phyloP scores from a whole-genome alignment of 1,139 yeast genomes.

The Blastobotrys indianensis region DNA sequence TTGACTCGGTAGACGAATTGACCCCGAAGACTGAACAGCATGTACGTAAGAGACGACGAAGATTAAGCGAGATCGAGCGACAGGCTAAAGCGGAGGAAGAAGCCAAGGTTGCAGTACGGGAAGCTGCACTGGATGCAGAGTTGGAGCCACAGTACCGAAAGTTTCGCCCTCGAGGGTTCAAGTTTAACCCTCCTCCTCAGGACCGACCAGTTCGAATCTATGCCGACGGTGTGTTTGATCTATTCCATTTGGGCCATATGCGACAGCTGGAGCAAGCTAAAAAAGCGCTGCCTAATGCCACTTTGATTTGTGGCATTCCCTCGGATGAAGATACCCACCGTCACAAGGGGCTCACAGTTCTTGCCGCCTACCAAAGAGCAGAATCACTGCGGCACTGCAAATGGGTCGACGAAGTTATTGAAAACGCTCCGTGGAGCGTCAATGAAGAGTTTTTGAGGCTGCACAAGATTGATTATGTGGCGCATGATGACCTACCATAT shows the following conservation, averaged over 20 bases:
- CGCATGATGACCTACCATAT: slow-evolving; percentile 95
- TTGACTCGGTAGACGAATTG: background rate
- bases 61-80: slow-evolving; percentile 13
- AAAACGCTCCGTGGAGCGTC: slow-evolving; percentile 94
- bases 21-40: background rate
- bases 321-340: slow-evolving; percentile 86
- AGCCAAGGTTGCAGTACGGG: slow-evolving; percentile 29
- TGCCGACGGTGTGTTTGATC: slow-evolving; percentile 96
- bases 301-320: slow-evolving; percentile 86
- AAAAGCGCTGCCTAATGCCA: slow-evolving; percentile 80
- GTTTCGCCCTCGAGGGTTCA: slow-evolving; percentile 36
- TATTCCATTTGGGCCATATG: slow-evolving; percentile 97
- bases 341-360: slow-evolving; percentile 86
- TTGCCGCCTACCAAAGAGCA: slow-evolving; percentile 78
- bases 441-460: slow-evolving; percentile 70
- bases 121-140: slow-evolving; percentile 50
- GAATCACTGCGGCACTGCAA: slow-evolving; percentile 85
- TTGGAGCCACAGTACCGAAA: slow-evolving; percentile 40
- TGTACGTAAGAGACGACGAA: slow-evolving; percentile 6
- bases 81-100: slow-evolving; percentile 15
- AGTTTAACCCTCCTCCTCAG: slow-evolving; percentile 73
- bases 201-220: slow-evolving; percentile 86
- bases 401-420: slow-evolving; percentile 97
- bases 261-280: slow-evolving; percentile 94
- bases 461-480: slow-evolving; percentile 90